Evolutionary conservation across 2,329 filamentous ascomycete genomes (phyloP).

Genomic region (Ophiocordyceps camponoti-leonardi): DNA sequence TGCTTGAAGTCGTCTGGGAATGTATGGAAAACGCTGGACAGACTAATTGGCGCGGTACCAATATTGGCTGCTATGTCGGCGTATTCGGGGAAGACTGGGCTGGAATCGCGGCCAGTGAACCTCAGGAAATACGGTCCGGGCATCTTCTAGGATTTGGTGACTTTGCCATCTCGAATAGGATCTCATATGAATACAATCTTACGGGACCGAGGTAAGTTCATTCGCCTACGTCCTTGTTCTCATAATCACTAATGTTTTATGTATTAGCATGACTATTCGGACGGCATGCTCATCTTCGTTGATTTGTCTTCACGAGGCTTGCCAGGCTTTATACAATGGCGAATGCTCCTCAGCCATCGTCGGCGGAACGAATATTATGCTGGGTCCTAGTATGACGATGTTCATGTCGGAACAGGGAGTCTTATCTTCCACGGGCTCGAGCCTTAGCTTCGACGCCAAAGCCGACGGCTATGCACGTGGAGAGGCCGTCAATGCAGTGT

Average conservation of each 20-base stretch:
- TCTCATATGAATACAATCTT: slow-evolving; percentile 15
- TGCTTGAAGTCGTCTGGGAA: slow-evolving; percentile 12
- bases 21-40: slow-evolving; percentile 11
- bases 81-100: slow-evolving; percentile 13
- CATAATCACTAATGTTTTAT: not conserved
- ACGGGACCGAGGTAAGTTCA: slow-evolving; percentile 13
- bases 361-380: slow-evolving; percentile 13
- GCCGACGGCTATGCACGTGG: slow-evolving; percentile 33
- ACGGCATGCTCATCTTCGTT: slow-evolving; percentile 22
- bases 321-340: slow-evolving; percentile 9
- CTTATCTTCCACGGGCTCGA: slow-evolving; percentile 15
- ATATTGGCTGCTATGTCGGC: slow-evolving; percentile 13
- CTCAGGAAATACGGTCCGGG: slow-evolving; percentile 3
- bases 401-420: slow-evolving; percentile 13
- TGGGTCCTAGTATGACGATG: slow-evolving; percentile 5
- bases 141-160: slow-evolving; percentile 8
- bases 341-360: slow-evolving; percentile 13
- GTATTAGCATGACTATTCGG: slow-evolving; percentile 12
- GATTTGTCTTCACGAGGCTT: slow-evolving; percentile 17
- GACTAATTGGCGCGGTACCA: slow-evolving; percentile 8
- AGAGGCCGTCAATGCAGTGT: slow-evolving; percentile 26
- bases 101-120: slow-evolving; percentile 5
- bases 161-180: slow-evolving; percentile 13
- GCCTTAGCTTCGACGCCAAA: slow-evolving; percentile 20
- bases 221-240: not conserved